Conservation (phyloP, 306 rosid genomes). For the Mucuna pruriens region DNA sequence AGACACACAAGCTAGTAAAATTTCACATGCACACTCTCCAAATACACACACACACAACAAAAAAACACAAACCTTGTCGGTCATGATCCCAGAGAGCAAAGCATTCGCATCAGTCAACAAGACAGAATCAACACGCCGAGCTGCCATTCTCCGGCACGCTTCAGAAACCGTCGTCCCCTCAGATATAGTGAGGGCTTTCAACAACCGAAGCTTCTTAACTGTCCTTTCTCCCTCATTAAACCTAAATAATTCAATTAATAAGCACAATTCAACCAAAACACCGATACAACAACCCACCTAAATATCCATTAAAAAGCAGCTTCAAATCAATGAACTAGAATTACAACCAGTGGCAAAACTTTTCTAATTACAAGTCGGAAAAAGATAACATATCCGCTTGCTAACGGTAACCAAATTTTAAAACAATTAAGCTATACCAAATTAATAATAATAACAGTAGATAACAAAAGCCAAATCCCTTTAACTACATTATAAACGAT, state of each 20-base stretch:
- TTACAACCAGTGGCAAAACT: neutral
- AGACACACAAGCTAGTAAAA: slow-evolving; percentile 40
- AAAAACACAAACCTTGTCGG: slow-evolving; percentile 71
- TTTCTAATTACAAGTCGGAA: neutral
- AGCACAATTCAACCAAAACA: neutral
- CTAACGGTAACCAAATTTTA: neutral
- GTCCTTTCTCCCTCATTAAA: slow-evolving; percentile 78
- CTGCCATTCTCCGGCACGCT: slow-evolving; percentile 92
- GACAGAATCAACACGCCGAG: slow-evolving; percentile 88
- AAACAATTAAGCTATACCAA: neutral
- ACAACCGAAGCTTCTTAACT: slow-evolving; percentile 83
- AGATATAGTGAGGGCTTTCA: slow-evolving; percentile 91
- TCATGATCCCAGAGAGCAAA: slow-evolving; percentile 91
- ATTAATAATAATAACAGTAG: neutral
- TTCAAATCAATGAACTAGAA: neutral
- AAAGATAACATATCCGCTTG: neutral
- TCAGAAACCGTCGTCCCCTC: slow-evolving; percentile 91
- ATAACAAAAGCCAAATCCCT: neutral
- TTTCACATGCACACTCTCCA: neutral
- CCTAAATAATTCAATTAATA: slow-evolving; percentile 45
- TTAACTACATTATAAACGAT: neutral
- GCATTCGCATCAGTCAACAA: slow-evolving; percentile 87
- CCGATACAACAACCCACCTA: neutral
- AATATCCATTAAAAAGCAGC: slow-evolving; percentile 13
- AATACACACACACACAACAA: neutral